Conservation (phyloP, 2,329 filamentous ascomycete genomes). For the Pyrenochaeta sp. region DNA sequence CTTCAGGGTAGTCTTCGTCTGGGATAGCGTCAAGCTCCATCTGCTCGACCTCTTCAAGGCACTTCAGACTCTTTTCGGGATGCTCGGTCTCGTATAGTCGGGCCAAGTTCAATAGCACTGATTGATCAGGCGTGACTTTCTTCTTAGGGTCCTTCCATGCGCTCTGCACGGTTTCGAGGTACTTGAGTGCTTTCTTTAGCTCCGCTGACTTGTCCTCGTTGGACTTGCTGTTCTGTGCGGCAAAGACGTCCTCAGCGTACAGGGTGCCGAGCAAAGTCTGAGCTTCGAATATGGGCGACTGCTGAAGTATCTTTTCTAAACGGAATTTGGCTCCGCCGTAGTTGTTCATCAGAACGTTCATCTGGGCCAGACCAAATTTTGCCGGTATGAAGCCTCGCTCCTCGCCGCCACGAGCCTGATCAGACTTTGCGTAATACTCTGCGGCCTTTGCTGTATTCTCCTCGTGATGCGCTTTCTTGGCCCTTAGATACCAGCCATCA, state of each 20-base stretch:
- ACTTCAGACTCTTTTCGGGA: conserved; percentile 91
- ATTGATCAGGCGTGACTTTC: conserved; percentile 79
- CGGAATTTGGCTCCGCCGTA: conserved; percentile 91
- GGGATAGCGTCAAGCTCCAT: conserved; percentile 83
- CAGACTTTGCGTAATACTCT: conserved; percentile 88
- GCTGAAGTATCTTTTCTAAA: conserved; percentile 92
- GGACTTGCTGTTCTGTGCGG: conserved; percentile 72
- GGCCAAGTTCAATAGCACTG: conserved; percentile 89
- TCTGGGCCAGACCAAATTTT: conserved; percentile 92
- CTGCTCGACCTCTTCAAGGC: conserved; percentile 89
- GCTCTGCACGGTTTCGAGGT: conserved; percentile 83
- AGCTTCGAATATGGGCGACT: conserved; percentile 82
- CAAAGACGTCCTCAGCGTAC: conserved; percentile 93
- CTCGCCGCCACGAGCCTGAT: conserved; percentile 89
- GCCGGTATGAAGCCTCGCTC: conserved; percentile 92
- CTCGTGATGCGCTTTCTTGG: conserved; percentile 86
- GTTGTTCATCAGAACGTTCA: conserved; percentile 84
- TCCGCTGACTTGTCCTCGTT: conserved; percentile 90
- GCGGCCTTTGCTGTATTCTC: conserved; percentile 77
- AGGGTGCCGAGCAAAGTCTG: conserved; percentile 92
- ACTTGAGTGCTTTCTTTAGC: conserved; percentile 82
- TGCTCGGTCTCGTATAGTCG: conserved; percentile 86
- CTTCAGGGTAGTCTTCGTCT: conserved; percentile 73
- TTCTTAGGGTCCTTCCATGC: conserved; percentile 95
- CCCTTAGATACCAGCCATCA: conserved; percentile 96